phyloP scores from a whole-genome alignment of 306 rosid species.

The Bauhinia variegata region DNA sequence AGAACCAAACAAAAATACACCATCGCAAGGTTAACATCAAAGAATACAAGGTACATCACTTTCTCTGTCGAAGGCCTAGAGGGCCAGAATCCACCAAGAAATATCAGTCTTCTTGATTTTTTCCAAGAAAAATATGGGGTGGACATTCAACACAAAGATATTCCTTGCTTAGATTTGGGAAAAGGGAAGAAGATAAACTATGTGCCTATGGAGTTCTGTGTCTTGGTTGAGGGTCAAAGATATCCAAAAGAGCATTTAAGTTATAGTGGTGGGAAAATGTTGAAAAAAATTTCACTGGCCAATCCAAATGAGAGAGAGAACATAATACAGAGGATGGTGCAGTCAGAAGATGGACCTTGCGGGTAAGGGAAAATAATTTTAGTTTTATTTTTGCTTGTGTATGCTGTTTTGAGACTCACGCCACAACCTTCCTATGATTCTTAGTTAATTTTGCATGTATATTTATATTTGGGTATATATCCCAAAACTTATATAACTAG shows the following conservation, averaged over 20 bases:
- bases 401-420: slow-evolving; percentile 14
- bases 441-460: too few relatives aligned
- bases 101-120: slow-evolving; percentile 50
- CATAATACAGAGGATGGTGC: slow-evolving; percentile 54
- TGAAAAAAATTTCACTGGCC: slow-evolving; percentile 55
- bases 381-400: not conserved
- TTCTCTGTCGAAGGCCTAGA: slow-evolving; percentile 47
- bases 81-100: slow-evolving; percentile 43
- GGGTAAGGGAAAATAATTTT: slow-evolving; percentile 54
- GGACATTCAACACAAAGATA: slow-evolving; percentile 51
- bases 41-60: slow-evolving; percentile 45
- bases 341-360: slow-evolving; percentile 71
- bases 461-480: too few relatives aligned
- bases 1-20: slow-evolving; percentile 53
- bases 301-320: slow-evolving; percentile 45
- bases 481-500: too few relatives aligned
- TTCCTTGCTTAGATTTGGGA: slow-evolving; percentile 81
- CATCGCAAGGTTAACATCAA: slow-evolving; percentile 47
- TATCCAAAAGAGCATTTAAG: slow-evolving; percentile 61
- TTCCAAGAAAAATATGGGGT: slow-evolving; percentile 55
- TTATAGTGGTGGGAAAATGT: slow-evolving; percentile 35
- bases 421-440: slow-evolving; percentile 7
- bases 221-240: slow-evolving; percentile 70
- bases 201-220: slow-evolving; percentile 83
- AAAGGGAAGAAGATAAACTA: slow-evolving; percentile 51